Evolutionary conservation across 2,329 filamentous ascomycete genomes (phyloP), one percentile per base, ranked within the genome.

Genomic region (Ilyonectria robusta): DNA sequence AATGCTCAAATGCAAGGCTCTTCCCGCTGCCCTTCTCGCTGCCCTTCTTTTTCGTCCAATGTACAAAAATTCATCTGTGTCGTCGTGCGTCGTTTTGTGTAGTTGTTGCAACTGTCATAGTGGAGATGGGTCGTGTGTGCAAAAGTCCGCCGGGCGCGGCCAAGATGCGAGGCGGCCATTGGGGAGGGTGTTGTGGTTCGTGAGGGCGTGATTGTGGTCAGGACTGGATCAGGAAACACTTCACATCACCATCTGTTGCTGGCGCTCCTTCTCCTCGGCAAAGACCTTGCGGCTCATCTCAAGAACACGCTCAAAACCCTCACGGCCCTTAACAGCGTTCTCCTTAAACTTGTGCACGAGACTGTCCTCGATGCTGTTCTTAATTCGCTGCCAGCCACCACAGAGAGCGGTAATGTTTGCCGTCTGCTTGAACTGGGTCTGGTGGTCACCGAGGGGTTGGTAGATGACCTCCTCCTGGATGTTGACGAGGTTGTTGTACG

Each of bases 341-440:
- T 99, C 94, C 73, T 90, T 89, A 84, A 99, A 99, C 61, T 94
- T 87, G 71, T 92, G 93, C 50, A 98, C 92, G 47, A 94, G 93
- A 59, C 93, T 91, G 75, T 98, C 94, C 84, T 99, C 96, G 75
- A 99, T 97, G 79, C 92, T 94, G 83, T 96, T 97, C 86, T 94
- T 96, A 79, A 98, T 94, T 79, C 94, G 94, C 83, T 98, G 94
- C 95, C 96, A 99, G 69, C 96, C 96, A 73, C 96, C 95, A 81
- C 94, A 97, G 10, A 98, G 85, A 1, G 96, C 96, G 1, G 95
- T 97, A 78, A 99, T 95, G 82, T 95, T 91, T 44, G 96, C 96
- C 68, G 94, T 91, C 84, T 99, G 96, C 54, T 90, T 87, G 78
- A 99, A 98, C 70, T 92, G 88, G 3, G 96, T 99, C 80, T 88